These are phyloP conservation scores for Gilbertella persicaria DNA, from an alignment of 371 early-diverging fungal species.

Conservation along the genomic window DNA sequence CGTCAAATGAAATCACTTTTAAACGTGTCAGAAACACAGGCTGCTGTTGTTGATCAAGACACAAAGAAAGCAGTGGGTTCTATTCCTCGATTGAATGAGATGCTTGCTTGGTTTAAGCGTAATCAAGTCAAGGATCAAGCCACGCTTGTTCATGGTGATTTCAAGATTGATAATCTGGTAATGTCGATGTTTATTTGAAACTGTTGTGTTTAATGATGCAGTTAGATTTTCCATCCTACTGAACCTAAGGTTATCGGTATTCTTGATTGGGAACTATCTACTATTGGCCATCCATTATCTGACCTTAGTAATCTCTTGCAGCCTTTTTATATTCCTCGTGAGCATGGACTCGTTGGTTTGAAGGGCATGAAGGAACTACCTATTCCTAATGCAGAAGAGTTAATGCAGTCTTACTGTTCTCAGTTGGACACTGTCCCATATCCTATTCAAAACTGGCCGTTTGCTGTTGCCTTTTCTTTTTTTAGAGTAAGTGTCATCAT, in stretches of 20 bases:
- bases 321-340: constrained; percentile 59
- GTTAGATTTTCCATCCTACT: constrained; percentile 74
- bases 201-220: background rate
- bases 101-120: constrained; percentile 73
- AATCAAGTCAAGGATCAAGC: constrained; percentile 73
- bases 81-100: constrained; percentile 68
- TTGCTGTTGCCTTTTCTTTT: constrained; percentile 35
- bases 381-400: constrained; percentile 59
- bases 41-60: constrained; percentile 58
- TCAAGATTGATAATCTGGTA: constrained; percentile 53
- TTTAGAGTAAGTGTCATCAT: constrained; percentile 38
- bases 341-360: constrained; percentile 30
- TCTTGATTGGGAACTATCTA: constrained; percentile 94
- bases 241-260: constrained; percentile 84
- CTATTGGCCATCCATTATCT: constrained; percentile 92
- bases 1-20: constrained; percentile 78
- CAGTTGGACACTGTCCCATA: constrained; percentile 43
- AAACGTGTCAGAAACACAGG: constrained; percentile 74
- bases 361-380: constrained; percentile 46
- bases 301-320: constrained; percentile 89
- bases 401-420: constrained; percentile 67
- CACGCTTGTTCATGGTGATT: constrained; percentile 91
- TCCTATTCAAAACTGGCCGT: constrained; percentile 67
- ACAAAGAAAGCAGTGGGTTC: constrained; percentile 62
- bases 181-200: constrained; percentile 12